Evolutionary conservation across 2,329 filamentous ascomycete genomes (phyloP).

Genomic region (Calonectria pteridis): DNA sequence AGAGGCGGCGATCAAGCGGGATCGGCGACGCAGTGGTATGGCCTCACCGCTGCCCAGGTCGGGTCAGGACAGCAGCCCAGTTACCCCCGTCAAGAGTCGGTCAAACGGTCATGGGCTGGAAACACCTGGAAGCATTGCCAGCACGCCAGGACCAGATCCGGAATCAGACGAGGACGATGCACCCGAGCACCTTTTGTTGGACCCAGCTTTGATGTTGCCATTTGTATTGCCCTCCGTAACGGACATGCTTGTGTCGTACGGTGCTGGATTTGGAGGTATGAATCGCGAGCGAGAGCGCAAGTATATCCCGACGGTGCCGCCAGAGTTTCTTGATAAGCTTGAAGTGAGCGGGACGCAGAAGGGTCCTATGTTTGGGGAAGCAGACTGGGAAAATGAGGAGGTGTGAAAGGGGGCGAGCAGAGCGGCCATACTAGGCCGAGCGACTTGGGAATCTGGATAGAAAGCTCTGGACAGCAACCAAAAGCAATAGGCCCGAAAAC

Average conservation of each 20-base stretch:
- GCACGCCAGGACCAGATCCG: conserved; percentile 52
- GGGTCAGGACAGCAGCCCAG: conserved; percentile 54
- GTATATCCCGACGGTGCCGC: conserved; percentile 94
- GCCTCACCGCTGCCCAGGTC: conserved; percentile 55
- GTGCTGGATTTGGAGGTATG: conserved; percentile 91
- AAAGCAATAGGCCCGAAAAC: background rate
- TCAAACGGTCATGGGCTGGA: conserved; percentile 59
- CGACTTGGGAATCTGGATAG: conserved; percentile 1
- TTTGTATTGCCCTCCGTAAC: conserved; percentile 96
- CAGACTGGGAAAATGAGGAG: conserved; percentile 77
- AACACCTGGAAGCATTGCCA: conserved; percentile 56
- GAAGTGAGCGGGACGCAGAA: conserved; percentile 70
- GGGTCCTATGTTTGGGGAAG: conserved; percentile 70
- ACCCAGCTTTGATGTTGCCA: conserved; percentile 91
- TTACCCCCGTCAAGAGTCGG: conserved; percentile 58
- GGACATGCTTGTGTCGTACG: conserved; percentile 96
- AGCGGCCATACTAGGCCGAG: background rate
- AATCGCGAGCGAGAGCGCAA: conserved; percentile 93
- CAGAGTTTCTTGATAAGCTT: conserved; percentile 91
- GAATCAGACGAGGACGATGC: conserved; percentile 73
- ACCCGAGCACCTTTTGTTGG: conserved; percentile 82
- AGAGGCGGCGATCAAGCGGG: conserved; percentile 73
- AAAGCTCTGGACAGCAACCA: conserved; percentile 1
- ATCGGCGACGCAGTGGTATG: conserved; percentile 63
- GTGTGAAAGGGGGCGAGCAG: conserved; percentile 52